Conservation (phyloP, 768 basidiomycete species). For the Lepiota venenata region DNA sequence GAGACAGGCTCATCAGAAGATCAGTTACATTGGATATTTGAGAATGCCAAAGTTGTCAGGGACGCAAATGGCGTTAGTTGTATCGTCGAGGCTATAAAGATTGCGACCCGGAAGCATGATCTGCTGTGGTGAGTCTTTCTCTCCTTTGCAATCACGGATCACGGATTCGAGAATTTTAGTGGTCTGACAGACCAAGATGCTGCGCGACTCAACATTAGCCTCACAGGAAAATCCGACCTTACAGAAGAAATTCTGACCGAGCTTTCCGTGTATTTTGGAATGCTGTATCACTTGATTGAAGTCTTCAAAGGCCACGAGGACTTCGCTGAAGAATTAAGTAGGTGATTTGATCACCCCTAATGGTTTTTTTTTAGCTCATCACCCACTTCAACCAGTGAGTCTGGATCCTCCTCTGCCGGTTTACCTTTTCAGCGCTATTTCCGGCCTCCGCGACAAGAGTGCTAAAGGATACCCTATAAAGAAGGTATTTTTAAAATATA, state of each 20-base stretch:
- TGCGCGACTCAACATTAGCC: slow-evolving; percentile 64
- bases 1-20: slow-evolving; percentile 92
- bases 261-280: slow-evolving; percentile 89
- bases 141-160: neutral
- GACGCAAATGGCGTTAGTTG: slow-evolving; percentile 77
- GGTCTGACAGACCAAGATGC: slow-evolving; percentile 74
- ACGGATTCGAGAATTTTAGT: slow-evolving; percentile 34
- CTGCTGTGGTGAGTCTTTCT: slow-evolving; percentile 56
- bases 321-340: slow-evolving; percentile 96
- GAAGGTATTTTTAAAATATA: slow-evolving; percentile 76
- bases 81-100: slow-evolving; percentile 87
- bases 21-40: slow-evolving; percentile 93
- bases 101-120: slow-evolving; percentile 86
- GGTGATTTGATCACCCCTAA: slow-evolving; percentile 29
- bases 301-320: slow-evolving; percentile 91
- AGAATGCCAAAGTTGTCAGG: slow-evolving; percentile 87
- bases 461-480: slow-evolving; percentile 97
- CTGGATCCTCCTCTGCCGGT: slow-evolving; percentile 93
- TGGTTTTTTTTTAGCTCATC: neutral
- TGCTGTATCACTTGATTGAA: slow-evolving; percentile 94
- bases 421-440: slow-evolving; percentile 88
- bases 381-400: slow-evolving; percentile 59
- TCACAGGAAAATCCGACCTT: slow-evolving; percentile 70
- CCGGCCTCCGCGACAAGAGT: slow-evolving; percentile 86
- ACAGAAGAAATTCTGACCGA: slow-evolving; percentile 91